Evolutionary conservation across 257 asterid genomes (phyloP).

Genomic region (Solanum chiquidenum): DNA sequence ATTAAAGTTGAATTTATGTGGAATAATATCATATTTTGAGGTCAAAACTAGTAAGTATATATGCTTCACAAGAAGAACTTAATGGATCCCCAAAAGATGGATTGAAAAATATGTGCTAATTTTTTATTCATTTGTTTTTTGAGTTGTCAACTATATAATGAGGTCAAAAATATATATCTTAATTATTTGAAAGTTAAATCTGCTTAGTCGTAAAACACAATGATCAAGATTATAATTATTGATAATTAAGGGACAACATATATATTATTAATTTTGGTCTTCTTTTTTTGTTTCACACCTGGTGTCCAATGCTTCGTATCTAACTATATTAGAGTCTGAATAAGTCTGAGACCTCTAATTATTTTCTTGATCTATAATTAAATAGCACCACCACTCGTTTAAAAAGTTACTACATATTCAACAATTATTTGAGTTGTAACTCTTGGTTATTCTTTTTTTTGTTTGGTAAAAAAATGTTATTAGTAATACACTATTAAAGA

Average conservation of each 20-base stretch:
- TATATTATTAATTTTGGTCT: neutral
- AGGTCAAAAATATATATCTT: neutral
- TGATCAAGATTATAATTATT: neutral
- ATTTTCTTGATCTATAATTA: neutral
- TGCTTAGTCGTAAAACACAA: neutral
- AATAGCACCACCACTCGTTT: neutral
- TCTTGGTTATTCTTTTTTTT: neutral
- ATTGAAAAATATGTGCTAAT: neutral
- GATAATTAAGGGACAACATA: neutral
- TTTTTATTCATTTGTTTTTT: neutral
- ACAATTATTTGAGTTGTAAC: neutral
- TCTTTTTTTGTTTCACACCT: neutral
- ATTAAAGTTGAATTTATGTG: neutral
- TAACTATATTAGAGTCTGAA: neutral
- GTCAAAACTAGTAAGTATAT: neutral
- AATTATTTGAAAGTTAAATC: neutral
- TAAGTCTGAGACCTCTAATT: neutral
- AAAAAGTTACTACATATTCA: too few species aligned
- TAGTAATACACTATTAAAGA: neutral
- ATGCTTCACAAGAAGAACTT: neutral
- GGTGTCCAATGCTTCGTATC: fast-evolving
- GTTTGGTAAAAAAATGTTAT: neutral
- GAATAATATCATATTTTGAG: neutral
- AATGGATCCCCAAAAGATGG: neutral
- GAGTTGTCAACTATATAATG: neutral